Evolutionary conservation across 176 grass and related monocot genomes (phyloP).

Genomic region (Eragrostis nindensis): DNA sequence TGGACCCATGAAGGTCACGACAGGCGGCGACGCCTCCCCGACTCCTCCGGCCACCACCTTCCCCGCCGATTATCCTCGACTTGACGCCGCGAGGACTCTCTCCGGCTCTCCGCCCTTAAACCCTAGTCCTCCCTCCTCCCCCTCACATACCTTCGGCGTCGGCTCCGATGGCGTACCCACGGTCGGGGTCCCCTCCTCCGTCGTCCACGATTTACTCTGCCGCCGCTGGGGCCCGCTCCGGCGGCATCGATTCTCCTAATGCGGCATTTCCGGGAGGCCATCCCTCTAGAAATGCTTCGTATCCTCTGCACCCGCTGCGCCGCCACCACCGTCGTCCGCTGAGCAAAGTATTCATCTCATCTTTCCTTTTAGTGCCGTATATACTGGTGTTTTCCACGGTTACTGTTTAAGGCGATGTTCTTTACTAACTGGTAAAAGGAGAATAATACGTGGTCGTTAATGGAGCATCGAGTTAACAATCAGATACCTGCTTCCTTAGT

Average conservation of each 20-base stretch:
- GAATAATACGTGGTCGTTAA: neutral
- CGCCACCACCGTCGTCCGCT: conserved; percentile 41
- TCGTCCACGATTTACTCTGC: neutral
- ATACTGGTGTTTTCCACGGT: neutral
- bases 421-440: neutral
- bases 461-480: neutral
- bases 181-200: neutral
- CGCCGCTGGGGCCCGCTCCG: neutral
- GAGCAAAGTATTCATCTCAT: conserved; percentile 42
- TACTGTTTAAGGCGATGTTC: neutral
- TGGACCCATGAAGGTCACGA: neutral
- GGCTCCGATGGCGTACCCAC: neutral
- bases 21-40: neutral
- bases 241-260: conserved; percentile 36
- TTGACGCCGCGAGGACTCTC: conserved; percentile 1
- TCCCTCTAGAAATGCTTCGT: conserved; percentile 41
- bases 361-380: neutral
- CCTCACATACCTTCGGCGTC: no score
- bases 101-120: neutral
- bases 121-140: neutral
- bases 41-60: neutral
- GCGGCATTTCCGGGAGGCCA: conserved; percentile 55
- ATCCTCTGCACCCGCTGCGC: conserved; percentile 51
- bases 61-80: neutral
- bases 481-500: neutral